Conservation (phyloP, 345 rosid genomes). For the Acer saccharum region DNA sequence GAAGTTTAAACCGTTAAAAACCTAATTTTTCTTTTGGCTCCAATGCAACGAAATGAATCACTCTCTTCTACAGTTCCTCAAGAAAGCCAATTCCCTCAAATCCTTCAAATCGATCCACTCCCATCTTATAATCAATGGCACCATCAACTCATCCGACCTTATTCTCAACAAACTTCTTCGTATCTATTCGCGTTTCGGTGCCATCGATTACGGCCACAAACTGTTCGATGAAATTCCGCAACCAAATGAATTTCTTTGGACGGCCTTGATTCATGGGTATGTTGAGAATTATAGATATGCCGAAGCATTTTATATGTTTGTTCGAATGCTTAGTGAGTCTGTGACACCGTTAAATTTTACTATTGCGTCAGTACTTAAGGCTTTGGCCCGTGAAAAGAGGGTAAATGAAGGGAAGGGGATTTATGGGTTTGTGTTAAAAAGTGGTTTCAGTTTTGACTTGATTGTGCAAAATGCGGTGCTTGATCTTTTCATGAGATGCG, state of each 20-base stretch:
- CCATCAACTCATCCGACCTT: slow-evolving; percentile 15
- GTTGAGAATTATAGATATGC: slow-evolving; percentile 17
- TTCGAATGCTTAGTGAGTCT: slow-evolving; percentile 15
- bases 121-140: slow-evolving; percentile 12
- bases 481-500: slow-evolving; percentile 36
- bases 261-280: slow-evolving; percentile 35
- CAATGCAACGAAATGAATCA: slow-evolving; percentile 21
- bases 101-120: slow-evolving; percentile 20
- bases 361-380: slow-evolving; percentile 27
- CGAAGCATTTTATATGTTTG: slow-evolving; percentile 22
- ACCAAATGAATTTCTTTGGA: slow-evolving; percentile 35
- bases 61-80: slow-evolving; percentile 16
- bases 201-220: slow-evolving; percentile 21
- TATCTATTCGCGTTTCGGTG: slow-evolving; percentile 13
- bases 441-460: slow-evolving; percentile 30
- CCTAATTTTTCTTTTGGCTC: slow-evolving; percentile 2
- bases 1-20: background rate
- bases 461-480: slow-evolving; percentile 27
- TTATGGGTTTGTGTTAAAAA: slow-evolving; percentile 26
- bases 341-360: slow-evolving; percentile 29
- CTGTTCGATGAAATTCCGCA: slow-evolving; percentile 38
- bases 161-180: slow-evolving; percentile 27
- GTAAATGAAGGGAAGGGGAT: slow-evolving; percentile 23
- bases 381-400: slow-evolving; percentile 22
- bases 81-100: slow-evolving; percentile 18